Percentiles rank a stretch among this genome's conserved stretches.
These are phyloP conservation scores for Acanthamoeba lenticulata DNA, from an alignment of 208 protist species.

Conservation along the genomic window DNA sequence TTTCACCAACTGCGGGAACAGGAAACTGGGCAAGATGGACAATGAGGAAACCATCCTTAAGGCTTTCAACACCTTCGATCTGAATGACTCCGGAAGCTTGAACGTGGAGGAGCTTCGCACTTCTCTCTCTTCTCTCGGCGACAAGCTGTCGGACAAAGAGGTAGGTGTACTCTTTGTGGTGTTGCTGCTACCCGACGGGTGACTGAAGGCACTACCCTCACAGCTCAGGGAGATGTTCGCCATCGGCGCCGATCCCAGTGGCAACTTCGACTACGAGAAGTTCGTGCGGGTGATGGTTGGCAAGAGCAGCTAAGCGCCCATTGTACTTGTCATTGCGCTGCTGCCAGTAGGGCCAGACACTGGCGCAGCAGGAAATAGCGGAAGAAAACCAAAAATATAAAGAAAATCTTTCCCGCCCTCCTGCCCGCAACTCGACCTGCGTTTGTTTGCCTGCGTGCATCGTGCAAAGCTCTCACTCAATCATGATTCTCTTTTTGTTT, in stretches of 20 bases:
- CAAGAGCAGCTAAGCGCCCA: slow-evolving; percentile 44
- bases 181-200: background rate
- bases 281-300: slow-evolving; percentile 56
- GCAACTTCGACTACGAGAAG: slow-evolving; percentile 69
- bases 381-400: no score
- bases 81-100: background rate
- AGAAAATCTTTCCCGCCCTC: no score
- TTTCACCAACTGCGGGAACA: background rate
- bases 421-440: no score
- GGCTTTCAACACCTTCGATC: slow-evolving; percentile 68
- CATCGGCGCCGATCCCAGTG: background rate
- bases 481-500: no score
- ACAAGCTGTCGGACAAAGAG: slow-evolving; percentile 67
- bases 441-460: no score
- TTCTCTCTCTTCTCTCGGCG: background rate
- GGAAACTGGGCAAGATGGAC: slow-evolving; percentile 64
- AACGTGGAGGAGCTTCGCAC: slow-evolving; percentile 45
- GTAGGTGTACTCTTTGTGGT: no score
- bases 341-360: no score
- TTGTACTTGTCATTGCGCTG: no score
- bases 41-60: slow-evolving; percentile 26
- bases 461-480: no score
- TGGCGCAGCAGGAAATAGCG: no score
- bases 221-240: slow-evolving; percentile 62
- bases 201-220: background rate